Conservation (phyloP, 1,284 basidiomycete genomes). For the Thecaphora frezii region DNA sequence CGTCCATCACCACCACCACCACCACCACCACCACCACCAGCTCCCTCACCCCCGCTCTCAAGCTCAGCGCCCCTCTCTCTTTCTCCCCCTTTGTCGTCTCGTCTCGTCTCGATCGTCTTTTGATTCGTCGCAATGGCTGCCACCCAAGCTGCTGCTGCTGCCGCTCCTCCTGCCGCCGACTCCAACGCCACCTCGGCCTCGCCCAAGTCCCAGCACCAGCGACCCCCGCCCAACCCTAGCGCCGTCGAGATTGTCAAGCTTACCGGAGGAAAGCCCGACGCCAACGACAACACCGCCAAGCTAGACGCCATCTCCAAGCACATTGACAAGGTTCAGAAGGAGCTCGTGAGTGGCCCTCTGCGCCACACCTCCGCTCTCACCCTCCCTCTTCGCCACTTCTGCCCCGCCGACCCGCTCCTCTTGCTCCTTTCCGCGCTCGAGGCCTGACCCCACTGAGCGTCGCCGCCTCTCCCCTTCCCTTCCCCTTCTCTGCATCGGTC, state of each 20-base stretch:
- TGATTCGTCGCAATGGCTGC: constrained; percentile 25
- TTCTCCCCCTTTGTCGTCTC: no score
- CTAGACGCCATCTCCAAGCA: constrained; percentile 51
- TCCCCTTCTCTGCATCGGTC: no score
- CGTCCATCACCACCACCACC: background rate
- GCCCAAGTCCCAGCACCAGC: constrained; percentile 20
- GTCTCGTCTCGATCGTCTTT: no score
- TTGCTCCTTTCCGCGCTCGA: no score
- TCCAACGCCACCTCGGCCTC: constrained; percentile 7
- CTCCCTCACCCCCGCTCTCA: background rate
- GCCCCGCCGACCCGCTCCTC: no score
- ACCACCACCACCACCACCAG: background rate
- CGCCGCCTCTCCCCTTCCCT: no score
- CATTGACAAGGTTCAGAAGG: constrained; percentile 48
- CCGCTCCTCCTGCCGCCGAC: constrained; percentile 5
- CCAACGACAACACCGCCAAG: constrained; percentile 45
- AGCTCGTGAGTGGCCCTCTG: constrained; percentile 32
- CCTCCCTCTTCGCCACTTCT: background rate
- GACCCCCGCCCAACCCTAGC: constrained; percentile 31
- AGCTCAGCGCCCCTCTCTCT: background rate
- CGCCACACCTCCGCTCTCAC: background rate
- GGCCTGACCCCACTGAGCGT: no score
- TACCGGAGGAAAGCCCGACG: constrained; percentile 54
- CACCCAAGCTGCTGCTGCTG: constrained; percentile 5
- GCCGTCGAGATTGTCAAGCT: constrained; percentile 53